Evolutionary conservation across 495 filamentous ascomycete species (phyloP).

Genomic region (Friedmanniomyces simplex): DNA sequence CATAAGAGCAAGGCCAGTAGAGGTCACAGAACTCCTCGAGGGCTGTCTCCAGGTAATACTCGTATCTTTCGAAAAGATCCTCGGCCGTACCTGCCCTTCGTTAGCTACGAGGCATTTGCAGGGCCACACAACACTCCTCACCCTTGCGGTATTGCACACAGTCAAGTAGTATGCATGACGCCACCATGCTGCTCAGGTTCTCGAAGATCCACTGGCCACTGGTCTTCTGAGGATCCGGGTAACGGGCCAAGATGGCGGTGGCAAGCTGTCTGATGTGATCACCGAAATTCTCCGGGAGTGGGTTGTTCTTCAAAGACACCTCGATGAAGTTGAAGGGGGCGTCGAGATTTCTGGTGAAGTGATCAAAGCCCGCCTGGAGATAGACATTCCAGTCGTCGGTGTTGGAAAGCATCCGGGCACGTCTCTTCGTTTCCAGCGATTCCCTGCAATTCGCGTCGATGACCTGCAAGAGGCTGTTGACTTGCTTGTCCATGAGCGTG

Average conservation of each 20-base stretch:
- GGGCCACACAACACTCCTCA: too few relatives aligned
- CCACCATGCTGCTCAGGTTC: constrained; percentile 38
- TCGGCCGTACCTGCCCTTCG: neutral
- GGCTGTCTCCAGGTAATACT: constrained; percentile 32
- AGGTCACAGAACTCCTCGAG: constrained; percentile 38
- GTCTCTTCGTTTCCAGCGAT: constrained; percentile 31
- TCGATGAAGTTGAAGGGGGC: constrained; percentile 45
- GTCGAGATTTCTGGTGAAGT: constrained; percentile 41
- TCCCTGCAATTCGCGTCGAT: constrained; percentile 32
- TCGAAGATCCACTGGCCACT: constrained; percentile 32
- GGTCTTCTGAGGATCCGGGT: constrained; percentile 13
- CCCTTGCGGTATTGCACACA: too few relatives aligned
- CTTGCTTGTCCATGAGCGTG: constrained; percentile 38
- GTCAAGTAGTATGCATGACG: constrained; percentile 44
- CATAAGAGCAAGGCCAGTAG: constrained; percentile 38
- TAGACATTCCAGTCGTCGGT: constrained; percentile 39
- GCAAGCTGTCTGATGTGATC: constrained; percentile 42
- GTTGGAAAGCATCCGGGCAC: constrained; percentile 37
- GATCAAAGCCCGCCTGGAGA: constrained; percentile 42
- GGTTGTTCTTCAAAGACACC: constrained; percentile 34
- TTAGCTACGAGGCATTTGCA: constrained; percentile 23
- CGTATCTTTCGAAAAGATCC: constrained; percentile 23
- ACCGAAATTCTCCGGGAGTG: constrained; percentile 38
- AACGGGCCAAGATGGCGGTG: constrained; percentile 31
- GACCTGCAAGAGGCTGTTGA: constrained; percentile 34